phyloP scores from a whole-genome alignment of 352 stramenopile species.

The Globisporangium camurandrum region DNA sequence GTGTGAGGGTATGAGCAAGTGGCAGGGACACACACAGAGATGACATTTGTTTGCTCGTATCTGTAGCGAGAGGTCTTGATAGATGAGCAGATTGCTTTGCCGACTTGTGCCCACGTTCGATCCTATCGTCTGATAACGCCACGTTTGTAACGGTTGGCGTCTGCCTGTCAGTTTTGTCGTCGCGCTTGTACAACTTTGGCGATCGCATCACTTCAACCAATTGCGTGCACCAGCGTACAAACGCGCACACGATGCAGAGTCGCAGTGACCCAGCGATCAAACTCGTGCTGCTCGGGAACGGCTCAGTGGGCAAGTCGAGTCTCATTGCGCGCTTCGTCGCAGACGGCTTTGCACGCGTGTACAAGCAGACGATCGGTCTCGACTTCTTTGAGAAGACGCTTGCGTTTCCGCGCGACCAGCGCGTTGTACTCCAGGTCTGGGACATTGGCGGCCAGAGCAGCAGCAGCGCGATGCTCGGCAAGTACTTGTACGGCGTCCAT shows the following conservation, averaged over 20 bases:
- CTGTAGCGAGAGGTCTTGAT: no score
- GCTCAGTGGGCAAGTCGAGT: constrained; percentile 80
- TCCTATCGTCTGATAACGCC: no score
- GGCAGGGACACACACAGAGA: no score
- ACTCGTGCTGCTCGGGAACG: constrained; percentile 80
- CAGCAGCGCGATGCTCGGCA: constrained; percentile 81
- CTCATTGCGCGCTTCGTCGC: constrained; percentile 80
- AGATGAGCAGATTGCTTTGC: no score
- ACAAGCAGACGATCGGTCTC: constrained; percentile 83
- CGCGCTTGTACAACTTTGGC: no score
- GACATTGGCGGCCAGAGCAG: constrained; percentile 88
- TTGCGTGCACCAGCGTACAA: no score
- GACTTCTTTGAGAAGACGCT: constrained; percentile 88
- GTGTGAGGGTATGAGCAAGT: no score
- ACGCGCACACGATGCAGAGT: constrained; percentile 5
- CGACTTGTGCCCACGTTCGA: no score
- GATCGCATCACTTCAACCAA: no score
- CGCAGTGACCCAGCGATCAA: constrained; percentile 63
- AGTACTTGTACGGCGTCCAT: constrained; percentile 77
- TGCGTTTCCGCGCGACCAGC: constrained; percentile 59
- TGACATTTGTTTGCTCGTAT: no score
- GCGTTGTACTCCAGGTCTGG: constrained; percentile 78
- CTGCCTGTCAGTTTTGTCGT: no score
- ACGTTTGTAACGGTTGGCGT: no score
- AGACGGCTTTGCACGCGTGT: constrained; percentile 72